Evolutionary conservation across 768 basidiomycete genomes (phyloP), one percentile per base, ranked within the genome.

Genomic region (Amanita brunnescens): DNA sequence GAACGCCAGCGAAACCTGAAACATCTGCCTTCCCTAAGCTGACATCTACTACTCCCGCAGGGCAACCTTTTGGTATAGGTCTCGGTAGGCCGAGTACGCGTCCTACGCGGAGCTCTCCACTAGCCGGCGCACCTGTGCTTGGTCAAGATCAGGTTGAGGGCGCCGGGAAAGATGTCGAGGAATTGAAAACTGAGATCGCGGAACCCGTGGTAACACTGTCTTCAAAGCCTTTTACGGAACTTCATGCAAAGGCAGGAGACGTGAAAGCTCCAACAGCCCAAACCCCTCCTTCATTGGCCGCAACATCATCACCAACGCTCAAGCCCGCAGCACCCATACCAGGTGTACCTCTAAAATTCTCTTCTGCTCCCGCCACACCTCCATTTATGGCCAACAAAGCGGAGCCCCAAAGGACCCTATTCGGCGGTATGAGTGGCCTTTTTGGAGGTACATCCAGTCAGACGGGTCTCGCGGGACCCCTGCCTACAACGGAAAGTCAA

Each of bases 41-140:
- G 14, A 14, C 12, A 13, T 50, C 69, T 9, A 60, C 62, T 6
- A 55, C 67, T 30, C 53, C 65, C 12, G 58, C 66, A 2, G 43
- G 60, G 7, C 53, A 68, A n/a, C 56, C 71, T 1, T 72, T 78
- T 18, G 65, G 70, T 2, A 62, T 82, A 29, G 73, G 74, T 20
- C 61, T 76, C 14, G 79, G 80, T 16, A 72, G 84, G 34, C 80
- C 80, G 1, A 81, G 76, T 42, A 75, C 85, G 6, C 77, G 82
- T 6, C 87, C 87, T 0, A 64, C 73, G 2, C 79, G 85, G n/a
- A 90, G 88, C 57, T 89, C 88, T 2, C 88, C 88, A 1, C 69
- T 90, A 44, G 82, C 87, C 3, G 79, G 65, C 51, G 70, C 73
- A 5, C 69, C 80, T 47, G 68, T 68, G 50, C 77, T 71, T 55